Base-by-base conservation (phyloP, 208 protist genomes). In the Leishmania mexicana region DNA sequence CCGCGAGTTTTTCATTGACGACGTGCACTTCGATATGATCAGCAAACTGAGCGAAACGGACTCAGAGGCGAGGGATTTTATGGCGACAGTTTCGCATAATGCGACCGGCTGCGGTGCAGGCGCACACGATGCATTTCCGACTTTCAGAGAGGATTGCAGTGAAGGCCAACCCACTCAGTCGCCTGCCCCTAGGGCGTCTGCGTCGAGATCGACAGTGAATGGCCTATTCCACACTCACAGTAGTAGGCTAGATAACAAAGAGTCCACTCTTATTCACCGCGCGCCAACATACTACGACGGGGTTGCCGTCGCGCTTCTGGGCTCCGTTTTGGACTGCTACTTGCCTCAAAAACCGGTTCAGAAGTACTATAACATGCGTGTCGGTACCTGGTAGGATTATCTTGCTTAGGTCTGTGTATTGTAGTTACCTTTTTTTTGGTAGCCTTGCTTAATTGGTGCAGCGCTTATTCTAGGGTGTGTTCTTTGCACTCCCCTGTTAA, bases 311-410 rank as follows among this genome's bases (percentile, higher is more conserved):
- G 94, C 92, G 0, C 84, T 96, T 40, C 60, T 95, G 31, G 94
- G 94, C 31, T 95, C 94, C 24, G 81, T 97, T 60, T 88, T 97
- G 86, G 94, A 97, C 78, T 96, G 94, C 81, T 95, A 94, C 76
- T 67, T 96, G 0, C 94, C 94, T 0, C 87, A 89, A 72, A 95
- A 94, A 68, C 85, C 94, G 3, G 71, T 94, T n/a, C 79, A 88
- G 19, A 67, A 57, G 38, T 97, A 97, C 81, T 92, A 95, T 70
- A 79, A 88, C 79, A 95, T 96, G 94, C 89, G 84, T 62, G 88
- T 67, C 28, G 94, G 94, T 4, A 77, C 93, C 79, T 72, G 89
- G n/a, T 96, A 58, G 15, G 31, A 7, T 21, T 1, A 21, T 17
- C 15, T 19, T 38, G 62, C 10, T 40, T 31, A 64, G n/a, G 28